Evolutionary conservation across 2,329 filamentous ascomycete species (phyloP), one percentile per base, ranked within the genome.

Genomic region (Domatiomyces catenatus): DNA sequence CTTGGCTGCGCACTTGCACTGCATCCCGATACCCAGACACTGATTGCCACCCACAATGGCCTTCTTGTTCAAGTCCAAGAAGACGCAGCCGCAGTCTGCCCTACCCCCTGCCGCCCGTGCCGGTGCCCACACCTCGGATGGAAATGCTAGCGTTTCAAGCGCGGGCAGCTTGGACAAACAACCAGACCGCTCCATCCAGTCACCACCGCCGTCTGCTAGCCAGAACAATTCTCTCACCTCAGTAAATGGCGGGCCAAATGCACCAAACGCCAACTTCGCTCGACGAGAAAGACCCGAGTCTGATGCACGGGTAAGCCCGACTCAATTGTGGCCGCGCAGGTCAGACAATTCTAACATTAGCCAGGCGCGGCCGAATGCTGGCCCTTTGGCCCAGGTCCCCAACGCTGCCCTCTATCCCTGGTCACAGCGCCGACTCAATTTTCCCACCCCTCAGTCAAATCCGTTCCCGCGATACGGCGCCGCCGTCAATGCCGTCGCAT

Each of bases 391-490:
- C 74, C 58, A 76, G 57, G 76, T 79, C 55, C 75, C 80, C 42
- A 92, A 89, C 66, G 74, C 83, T 42, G 87, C 87, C 4, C 79
- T 94, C 50, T 98, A 96, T 63, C 92, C 92, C 0, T 98, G 92
- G 92, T 94, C 90, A 56, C 86, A 94, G 64, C 81, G 87, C 53
- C 81, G 86, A 50, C 69, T 98, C 49, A 90, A 84, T 57, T 94
- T 94, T 66, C 86, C 86, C 15, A 81, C 86, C 4, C 77, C 82
- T 2, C 82, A 88, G 62, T 77, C 83, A 8, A 89, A 86, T 59
- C 92, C 92, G 0, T 98, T 98, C 60, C 92, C 92, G 12, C 81
- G 92, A 65, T 98, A 98, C 75, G 92, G 92, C 64, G 88, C 93
- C 48, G 92, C 93, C 5, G 90, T 95, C 65, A 98, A 98, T 66